Evolutionary conservation across 2,329 filamentous ascomycete genomes (phyloP).

Genomic region (Cryphonectria naterciae): DNA sequence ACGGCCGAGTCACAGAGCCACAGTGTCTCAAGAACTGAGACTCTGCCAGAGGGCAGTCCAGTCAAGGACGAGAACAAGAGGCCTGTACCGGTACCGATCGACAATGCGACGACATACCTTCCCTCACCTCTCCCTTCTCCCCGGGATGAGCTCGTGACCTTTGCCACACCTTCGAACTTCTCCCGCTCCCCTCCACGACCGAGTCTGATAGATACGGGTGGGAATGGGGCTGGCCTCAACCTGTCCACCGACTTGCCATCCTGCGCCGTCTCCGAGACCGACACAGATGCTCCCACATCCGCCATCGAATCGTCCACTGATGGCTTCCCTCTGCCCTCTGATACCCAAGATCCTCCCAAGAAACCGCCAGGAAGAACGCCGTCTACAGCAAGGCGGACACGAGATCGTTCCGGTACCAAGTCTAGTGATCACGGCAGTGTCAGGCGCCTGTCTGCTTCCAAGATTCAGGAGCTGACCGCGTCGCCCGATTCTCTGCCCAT

Average conservation of each 20-base stretch:
- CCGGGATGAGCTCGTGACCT: background rate
- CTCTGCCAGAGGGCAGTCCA: background rate
- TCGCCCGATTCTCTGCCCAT: constrained; percentile 63
- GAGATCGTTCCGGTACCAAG: constrained; percentile 38
- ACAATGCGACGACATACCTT: background rate
- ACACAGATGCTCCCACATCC: constrained; percentile 22
- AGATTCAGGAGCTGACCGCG: constrained; percentile 62
- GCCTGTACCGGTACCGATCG: background rate
- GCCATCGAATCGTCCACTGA: constrained; percentile 25
- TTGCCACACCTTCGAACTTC: background rate
- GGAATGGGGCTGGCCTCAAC: constrained; percentile 12
- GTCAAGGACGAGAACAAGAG: constrained; percentile 8
- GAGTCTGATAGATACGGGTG: background rate
- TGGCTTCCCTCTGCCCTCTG: constrained; percentile 6
- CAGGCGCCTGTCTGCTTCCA: constrained; percentile 59
- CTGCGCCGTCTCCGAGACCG: constrained; percentile 29
- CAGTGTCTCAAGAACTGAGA: background rate
- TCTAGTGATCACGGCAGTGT: constrained; percentile 46
- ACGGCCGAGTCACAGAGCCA: constrained; percentile 1
- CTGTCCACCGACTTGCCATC: constrained; percentile 18
- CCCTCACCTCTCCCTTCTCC: constrained; percentile 19
- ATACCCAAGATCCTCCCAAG: constrained; percentile 13
- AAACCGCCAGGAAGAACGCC: constrained; percentile 20
- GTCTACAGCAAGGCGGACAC: constrained; percentile 25
- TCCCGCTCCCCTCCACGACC: background rate